phyloP scores from a whole-genome alignment of 139 green algal genomes.

The Volvox africanus region DNA sequence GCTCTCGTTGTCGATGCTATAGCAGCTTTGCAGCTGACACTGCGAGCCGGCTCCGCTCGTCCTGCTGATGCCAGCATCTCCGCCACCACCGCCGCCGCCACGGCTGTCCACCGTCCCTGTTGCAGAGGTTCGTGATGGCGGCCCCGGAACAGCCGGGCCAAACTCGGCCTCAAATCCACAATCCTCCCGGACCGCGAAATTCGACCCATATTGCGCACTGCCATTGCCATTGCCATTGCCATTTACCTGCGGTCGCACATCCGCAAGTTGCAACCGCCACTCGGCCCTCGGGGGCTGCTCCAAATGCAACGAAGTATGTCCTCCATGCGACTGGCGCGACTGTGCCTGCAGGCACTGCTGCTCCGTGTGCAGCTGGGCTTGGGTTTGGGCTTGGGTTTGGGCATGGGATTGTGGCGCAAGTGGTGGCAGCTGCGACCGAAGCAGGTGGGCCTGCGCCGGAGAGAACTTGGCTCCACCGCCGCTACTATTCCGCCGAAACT shows the following conservation, averaged over 20 bases:
- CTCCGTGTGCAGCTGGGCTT: background rate
- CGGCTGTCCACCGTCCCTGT: background rate
- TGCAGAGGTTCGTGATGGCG: background rate
- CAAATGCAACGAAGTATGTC: background rate
- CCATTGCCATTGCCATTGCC: background rate
- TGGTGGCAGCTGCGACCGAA: too few relatives aligned
- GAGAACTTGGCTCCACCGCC: background rate
- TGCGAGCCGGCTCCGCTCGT: background rate
- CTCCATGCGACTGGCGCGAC: background rate
- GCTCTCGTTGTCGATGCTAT: slow-evolving; percentile 48
- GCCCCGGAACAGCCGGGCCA: background rate
- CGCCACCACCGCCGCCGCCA: background rate
- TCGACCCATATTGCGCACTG: background rate
- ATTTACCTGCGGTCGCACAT: background rate
- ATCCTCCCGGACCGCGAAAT: background rate
- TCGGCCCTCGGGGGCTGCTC: background rate
- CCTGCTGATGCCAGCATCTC: background rate
- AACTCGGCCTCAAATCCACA: background rate
- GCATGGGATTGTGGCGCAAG: background rate
- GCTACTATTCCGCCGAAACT: background rate
- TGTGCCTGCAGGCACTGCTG: background rate
- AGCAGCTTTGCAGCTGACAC: background rate
- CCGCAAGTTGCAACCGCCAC: background rate
- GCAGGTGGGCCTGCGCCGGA: too few relatives aligned
- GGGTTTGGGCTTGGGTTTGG: background rate